Percentiles rank a stretch among this genome's conserved stretches.
phyloP scores from a whole-genome alignment of 2,329 filamentous ascomycete species.

The Hymenoscyphus repandus region DNA sequence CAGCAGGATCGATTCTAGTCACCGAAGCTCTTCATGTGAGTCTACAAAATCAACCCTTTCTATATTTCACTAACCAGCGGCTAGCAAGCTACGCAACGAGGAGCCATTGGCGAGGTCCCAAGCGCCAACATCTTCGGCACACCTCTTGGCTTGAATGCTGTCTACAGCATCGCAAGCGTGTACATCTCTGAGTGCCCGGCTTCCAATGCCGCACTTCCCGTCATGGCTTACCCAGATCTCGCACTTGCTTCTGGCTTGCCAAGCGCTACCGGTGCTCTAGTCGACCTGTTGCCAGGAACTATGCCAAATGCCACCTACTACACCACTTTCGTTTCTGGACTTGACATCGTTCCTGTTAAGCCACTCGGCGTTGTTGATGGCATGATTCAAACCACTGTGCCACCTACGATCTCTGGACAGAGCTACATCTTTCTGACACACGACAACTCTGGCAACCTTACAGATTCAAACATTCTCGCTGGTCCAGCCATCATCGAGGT shows the following conservation, averaged over 20 bases:
- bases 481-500: slow-evolving; percentile 34
- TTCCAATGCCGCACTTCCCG: slow-evolving; percentile 49
- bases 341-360: slow-evolving; percentile 31
- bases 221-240: slow-evolving; percentile 55
- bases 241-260: slow-evolving; percentile 25
- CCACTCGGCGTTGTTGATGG: slow-evolving; percentile 30
- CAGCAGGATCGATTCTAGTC: slow-evolving; percentile 59
- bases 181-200: slow-evolving; percentile 56
- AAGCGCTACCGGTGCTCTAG: slow-evolving; percentile 16
- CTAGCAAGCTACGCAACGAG: slow-evolving; percentile 51
- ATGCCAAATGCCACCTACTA: slow-evolving; percentile 27
- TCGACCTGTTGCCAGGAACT: slow-evolving; percentile 25
- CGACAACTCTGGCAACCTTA: slow-evolving; percentile 32
- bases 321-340: slow-evolving; percentile 33
- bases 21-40: slow-evolving; percentile 56
- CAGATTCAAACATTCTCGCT: slow-evolving; percentile 35
- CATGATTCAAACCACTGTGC: slow-evolving; percentile 28
- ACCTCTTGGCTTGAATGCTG: slow-evolving; percentile 51
- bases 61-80: not conserved
- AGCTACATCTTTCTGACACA: slow-evolving; percentile 37
- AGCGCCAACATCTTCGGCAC: slow-evolving; percentile 57
- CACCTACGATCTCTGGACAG: slow-evolving; percentile 33
- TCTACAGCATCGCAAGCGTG: slow-evolving; percentile 57
- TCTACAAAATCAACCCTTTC: not conserved
- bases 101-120: slow-evolving; percentile 42